phyloP scores from a whole-genome alignment of 164 flowering plant genomes.

The Magnolia officinalis region DNA sequence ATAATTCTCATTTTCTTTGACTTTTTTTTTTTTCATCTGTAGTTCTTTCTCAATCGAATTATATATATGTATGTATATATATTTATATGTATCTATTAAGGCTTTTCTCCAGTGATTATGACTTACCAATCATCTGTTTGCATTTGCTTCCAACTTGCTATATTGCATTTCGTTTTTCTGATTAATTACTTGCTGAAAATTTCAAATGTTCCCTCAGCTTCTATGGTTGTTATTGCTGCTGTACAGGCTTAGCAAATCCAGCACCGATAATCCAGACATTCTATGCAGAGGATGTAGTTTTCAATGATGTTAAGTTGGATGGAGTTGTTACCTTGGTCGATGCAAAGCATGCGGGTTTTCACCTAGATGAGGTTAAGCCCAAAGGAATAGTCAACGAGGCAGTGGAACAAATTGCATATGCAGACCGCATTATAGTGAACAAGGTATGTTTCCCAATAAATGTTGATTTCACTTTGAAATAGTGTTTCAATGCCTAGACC shows the following conservation, averaged over 20 bases:
- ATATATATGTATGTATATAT: no score
- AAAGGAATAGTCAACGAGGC: conserved; percentile 97
- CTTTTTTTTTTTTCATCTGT: no score
- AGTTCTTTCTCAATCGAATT: no score
- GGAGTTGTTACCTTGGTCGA: conserved; percentile 98
- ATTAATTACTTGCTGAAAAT: neutral
- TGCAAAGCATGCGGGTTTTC: conserved; percentile 80
- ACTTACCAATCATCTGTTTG: no score
- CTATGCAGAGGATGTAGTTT: conserved; percentile 87
- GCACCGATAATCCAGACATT: conserved; percentile 97
- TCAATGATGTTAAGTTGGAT: conserved; percentile 90
- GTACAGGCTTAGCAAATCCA: conserved; percentile 91
- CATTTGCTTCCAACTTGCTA: no score
- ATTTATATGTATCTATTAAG: no score
- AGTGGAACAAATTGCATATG: conserved; percentile 89
- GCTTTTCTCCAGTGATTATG: no score
- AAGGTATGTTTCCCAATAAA: conserved; percentile 48
- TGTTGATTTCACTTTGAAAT: neutral
- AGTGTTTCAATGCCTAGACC: neutral
- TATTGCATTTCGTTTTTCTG: neutral
- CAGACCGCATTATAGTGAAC: conserved; percentile 88
- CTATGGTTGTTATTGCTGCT: conserved; percentile 2
- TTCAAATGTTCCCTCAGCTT: neutral
- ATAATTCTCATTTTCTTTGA: no score
- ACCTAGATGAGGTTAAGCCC: conserved; percentile 86